phyloP scores from a whole-genome alignment of 1,284 basidiomycete species.

The Rhodotorula sp. region DNA sequence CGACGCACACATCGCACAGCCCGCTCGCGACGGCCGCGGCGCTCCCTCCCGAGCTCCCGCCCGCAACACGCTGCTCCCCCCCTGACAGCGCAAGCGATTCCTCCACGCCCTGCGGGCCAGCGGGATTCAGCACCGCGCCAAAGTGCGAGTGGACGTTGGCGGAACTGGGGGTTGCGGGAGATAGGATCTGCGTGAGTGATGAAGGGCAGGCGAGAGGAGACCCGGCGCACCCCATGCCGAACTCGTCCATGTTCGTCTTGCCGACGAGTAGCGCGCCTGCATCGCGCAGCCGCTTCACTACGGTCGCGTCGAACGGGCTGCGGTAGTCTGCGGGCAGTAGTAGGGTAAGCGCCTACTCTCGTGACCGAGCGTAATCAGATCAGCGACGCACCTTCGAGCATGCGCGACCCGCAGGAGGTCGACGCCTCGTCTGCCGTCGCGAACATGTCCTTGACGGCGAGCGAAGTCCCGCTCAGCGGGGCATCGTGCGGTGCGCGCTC shows the following conservation, averaged over 20 bases:
- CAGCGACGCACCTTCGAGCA: constrained; percentile 66
- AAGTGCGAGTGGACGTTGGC: constrained; percentile 69
- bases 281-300: constrained; percentile 65
- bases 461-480: constrained; percentile 1
- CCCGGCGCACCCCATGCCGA: constrained; percentile 85
- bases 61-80: constrained; percentile 69
- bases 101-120: constrained; percentile 47
- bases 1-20: constrained; percentile 72
- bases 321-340: constrained; percentile 64
- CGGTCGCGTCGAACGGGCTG: constrained; percentile 86
- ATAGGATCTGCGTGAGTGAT: not conserved
- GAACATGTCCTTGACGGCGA: constrained; percentile 87
- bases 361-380: too few relatives aligned
- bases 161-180: constrained; percentile 58
- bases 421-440: constrained; percentile 60
- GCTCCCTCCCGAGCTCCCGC: constrained; percentile 80
- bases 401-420: constrained; percentile 77
- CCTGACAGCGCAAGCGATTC: constrained; percentile 31
- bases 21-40: constrained; percentile 77
- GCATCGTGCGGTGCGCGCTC: not conserved
- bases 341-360: too few relatives aligned
- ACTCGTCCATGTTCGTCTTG: constrained; percentile 96
- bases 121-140: constrained; percentile 78
- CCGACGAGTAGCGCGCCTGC: constrained; percentile 75
- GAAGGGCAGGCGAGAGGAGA: not conserved